Base-by-base conservation (phyloP, 2,329 filamentous ascomycete genomes). In the Pestalotiopsis sp. region DNA sequence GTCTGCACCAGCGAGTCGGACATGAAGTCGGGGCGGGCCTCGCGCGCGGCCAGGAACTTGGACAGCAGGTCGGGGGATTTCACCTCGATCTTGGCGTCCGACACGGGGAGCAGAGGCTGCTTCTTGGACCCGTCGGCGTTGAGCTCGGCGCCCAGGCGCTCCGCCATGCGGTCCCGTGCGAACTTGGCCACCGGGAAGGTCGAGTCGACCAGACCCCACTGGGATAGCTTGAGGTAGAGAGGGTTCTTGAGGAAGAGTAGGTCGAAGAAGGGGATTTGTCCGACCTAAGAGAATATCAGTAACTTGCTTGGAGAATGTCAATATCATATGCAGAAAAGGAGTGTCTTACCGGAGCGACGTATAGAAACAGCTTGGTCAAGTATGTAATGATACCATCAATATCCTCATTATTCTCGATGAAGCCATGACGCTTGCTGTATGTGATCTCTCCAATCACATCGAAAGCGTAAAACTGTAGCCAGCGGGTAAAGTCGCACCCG, bases 391-490 rank as follows among this genome's bases (percentile, higher is more conserved):
- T 94, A 0, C 91, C 91, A 71, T 93, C 91, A 13, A 95, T 89
- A 71, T 95, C 93, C 75, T 90, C 85, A 65, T 93, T 91, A 76
- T 87, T 86, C 78, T 95, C 92, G 2, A 95, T 81, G 72, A 95
- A 95, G 0, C 93, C 93, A 69, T 94, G 86, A 0, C 91, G 85
- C 77, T 93, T 93, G 77, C 89, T 90, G 80, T 93, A 94, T 0
- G 92, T 94, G 74, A 94, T 87, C 70, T 93, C 90, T 5, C 92
- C 92, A 71, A 94, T 94, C 14, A 94, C 92, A 76, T 95, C 93
- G 74, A 95, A 95, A 0, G 93, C 93, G 73, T 93, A 94, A 76
- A 90, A 94, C 75, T 95, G 92, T 68, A 95, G 81, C 92, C 92
- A 94, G 68, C 85, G 83, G 1, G 89, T 88, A 68, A 94, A 91